These are phyloP conservation scores for Fragaria ananassa DNA, from an alignment of 306 rosid genomes.

Conservation along the genomic window DNA sequence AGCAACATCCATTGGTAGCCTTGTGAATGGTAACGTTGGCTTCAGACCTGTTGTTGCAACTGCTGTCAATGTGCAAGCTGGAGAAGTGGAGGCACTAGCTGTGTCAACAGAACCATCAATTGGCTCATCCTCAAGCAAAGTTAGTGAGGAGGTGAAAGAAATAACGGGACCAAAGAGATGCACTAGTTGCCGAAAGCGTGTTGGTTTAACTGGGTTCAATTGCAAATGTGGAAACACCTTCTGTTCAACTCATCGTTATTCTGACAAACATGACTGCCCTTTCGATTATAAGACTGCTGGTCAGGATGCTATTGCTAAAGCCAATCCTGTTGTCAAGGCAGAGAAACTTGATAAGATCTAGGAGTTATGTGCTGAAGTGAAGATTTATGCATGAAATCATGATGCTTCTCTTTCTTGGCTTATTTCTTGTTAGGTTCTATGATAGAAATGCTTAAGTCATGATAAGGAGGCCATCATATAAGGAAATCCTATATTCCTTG, in stretches of 20 bases:
- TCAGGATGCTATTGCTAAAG: conserved; percentile 67
- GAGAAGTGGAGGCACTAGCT: conserved; percentile 30
- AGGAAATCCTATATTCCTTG: conserved; percentile 44
- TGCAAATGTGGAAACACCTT: conserved; percentile 71
- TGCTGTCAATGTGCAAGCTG: conserved; percentile 36
- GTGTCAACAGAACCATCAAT: conserved; percentile 29
- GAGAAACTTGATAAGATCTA: conserved; percentile 77
- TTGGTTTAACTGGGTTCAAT: conserved; percentile 72
- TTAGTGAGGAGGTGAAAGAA: conserved; percentile 35
- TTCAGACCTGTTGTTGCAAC: conserved; percentile 32
- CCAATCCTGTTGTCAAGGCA: conserved; percentile 75
- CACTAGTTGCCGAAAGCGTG: conserved; percentile 59
- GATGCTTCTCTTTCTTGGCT: conserved; percentile 33
- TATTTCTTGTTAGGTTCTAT: conserved; percentile 40
- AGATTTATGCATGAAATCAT: conserved; percentile 28
- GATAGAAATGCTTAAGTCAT: conserved; percentile 30
- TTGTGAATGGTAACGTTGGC: conserved; percentile 47
- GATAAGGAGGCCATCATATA: conserved; percentile 36
- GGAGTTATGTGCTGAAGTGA: conserved; percentile 24
- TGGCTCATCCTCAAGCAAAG: conserved; percentile 38
- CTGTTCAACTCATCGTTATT: conserved; percentile 63
- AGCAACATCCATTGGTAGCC: conserved; percentile 59
- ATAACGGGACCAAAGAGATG: conserved; percentile 58
- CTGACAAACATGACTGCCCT: conserved; percentile 64
- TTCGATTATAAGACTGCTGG: conserved; percentile 58